Base-by-base conservation (phyloP, 371 early-diverging fungal genomes). In the Caulochytrium protostelioides region DNA sequence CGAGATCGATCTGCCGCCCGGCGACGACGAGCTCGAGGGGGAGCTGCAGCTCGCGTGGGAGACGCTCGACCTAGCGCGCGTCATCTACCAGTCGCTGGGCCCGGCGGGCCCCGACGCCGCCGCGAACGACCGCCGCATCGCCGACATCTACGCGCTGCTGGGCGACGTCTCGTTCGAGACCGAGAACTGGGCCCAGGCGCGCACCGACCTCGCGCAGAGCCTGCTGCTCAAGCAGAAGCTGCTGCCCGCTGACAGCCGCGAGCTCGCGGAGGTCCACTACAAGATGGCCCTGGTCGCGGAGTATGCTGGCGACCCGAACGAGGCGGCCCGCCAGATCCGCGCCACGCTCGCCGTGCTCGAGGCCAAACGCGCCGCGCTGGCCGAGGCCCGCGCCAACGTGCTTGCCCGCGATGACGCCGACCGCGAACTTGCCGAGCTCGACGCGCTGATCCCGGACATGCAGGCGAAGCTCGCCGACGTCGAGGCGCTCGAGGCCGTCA, bases 31-130 rank as follows among this genome's bases (percentile, higher is more conserved):
- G 1, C 55, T 54, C 0, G 63, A 59, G 8, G 82, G 78, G 38
- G 84, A 83, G 38, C 78, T 89, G 36, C 74, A 70, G n/a, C 56
- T 75, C 2, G 89, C 89, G 1, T 86, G 82, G 81, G 76, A 83
- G 38, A 69, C 76, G 20, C 57, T 89, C 30, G 85, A 84, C 41
- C 46, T 82, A 13, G 83, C 84, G 9, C 75, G 87, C 13, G 61
- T 83, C 6, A 75, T 83, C 7, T 82, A 74, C 39, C 61, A 69
- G 32, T 65, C 76, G 27, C 49, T 52, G 12, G 70, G 58, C 0
- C 24, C 24, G 24, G 8, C 16, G 16, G 16, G 3, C 8, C 1
- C 17, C 6, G 34, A 47, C 8, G 22, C 14, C n/a, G 32, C 32
- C 15, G 46, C 37, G 17, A 31, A 30, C 15, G 18, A 18, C 21